phyloP scores from a whole-genome alignment of 2,329 filamentous ascomycete species.

The Xylariaceae sp. region DNA sequence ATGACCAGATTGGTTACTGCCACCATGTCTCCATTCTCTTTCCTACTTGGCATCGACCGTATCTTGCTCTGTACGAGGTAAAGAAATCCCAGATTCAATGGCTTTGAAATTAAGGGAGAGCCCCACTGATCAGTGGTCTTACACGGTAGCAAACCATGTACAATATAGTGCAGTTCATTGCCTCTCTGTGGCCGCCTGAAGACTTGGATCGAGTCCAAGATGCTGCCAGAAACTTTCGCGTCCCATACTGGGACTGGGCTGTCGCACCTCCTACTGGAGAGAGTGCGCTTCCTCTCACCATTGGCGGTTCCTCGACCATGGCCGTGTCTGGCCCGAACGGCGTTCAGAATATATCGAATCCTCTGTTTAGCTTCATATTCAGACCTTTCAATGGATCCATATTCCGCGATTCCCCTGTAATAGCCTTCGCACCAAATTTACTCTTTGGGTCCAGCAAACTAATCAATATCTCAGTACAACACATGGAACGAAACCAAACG shows the following conservation, averaged over 20 bases:
- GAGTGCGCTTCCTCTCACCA: conserved; percentile 44
- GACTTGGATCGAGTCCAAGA: conserved; percentile 45
- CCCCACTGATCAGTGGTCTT: not conserved
- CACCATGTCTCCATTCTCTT: conserved; percentile 71
- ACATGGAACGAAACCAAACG: conserved; percentile 56
- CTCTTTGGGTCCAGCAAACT: not conserved
- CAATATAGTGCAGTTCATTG: conserved; percentile 31
- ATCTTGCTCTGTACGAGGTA: conserved; percentile 59
- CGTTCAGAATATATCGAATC: conserved; percentile 52
- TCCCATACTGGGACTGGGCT: conserved; percentile 58
- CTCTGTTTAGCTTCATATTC: conserved; percentile 56
- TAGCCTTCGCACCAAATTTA: conserved; percentile 25
- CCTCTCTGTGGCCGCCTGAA: conserved; percentile 35
- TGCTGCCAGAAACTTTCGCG: conserved; percentile 47
- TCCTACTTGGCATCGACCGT: conserved; percentile 77
- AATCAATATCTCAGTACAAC: conserved; percentile 43
- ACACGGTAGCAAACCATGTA: conserved; percentile 37
- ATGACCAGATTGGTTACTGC: conserved; percentile 64
- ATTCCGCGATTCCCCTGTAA: conserved; percentile 55
- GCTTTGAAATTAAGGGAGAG: not conserved
- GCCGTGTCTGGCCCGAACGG: conserved; percentile 52
- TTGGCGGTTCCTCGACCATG: conserved; percentile 40
- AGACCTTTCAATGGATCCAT: conserved; percentile 53
- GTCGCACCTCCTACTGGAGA: conserved; percentile 42
- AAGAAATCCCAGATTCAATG: conserved; percentile 4